These are phyloP conservation scores for Pseudogymnoascus sp. DNA, from an alignment of 2,329 filamentous ascomycete genomes.

Conservation along the genomic window DNA sequence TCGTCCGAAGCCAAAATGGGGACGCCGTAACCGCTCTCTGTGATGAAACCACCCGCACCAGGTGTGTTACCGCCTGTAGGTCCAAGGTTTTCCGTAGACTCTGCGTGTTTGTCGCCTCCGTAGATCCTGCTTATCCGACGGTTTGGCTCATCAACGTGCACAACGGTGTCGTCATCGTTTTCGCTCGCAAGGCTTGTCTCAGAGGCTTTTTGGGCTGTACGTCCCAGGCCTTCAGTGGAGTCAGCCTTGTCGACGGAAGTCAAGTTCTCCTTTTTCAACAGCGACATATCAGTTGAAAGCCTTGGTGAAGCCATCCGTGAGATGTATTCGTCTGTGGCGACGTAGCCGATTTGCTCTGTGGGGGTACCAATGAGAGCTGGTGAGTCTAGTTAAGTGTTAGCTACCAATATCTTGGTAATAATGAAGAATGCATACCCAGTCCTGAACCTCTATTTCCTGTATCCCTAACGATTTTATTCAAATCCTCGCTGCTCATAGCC, in stretches of 20 bases:
- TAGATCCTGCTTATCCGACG: constrained; percentile 37
- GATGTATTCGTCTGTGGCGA: constrained; percentile 75
- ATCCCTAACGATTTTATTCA: constrained; percentile 80
- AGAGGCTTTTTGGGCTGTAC: constrained; percentile 26
- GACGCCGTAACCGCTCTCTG: constrained; percentile 55
- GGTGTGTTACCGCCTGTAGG: constrained; percentile 34
- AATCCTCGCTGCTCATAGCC: constrained; percentile 78
- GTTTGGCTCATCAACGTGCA: constrained; percentile 67
- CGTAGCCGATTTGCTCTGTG: constrained; percentile 82
- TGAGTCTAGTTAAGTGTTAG: constrained; percentile 43
- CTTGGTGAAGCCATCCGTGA: constrained; percentile 66
- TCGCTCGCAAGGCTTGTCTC: constrained; percentile 36
- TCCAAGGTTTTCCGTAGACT: constrained; percentile 42
- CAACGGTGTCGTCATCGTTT: constrained; percentile 49
- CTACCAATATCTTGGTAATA: constrained; percentile 16
- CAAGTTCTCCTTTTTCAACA: not conserved
- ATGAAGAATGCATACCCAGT: constrained; percentile 37
- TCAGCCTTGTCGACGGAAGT: constrained; percentile 30
- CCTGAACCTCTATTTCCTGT: constrained; percentile 47
- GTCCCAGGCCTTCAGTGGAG: constrained; percentile 35
- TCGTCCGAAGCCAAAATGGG: constrained; percentile 89
- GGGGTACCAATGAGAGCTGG: constrained; percentile 62
- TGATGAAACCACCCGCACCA: constrained; percentile 40
- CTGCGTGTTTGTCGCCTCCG: constrained; percentile 30
- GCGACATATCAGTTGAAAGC: constrained; percentile 35